phyloP scores from a whole-genome alignment of 371 early-diverging fungal species.

The Saksenaea vasiformis region DNA sequence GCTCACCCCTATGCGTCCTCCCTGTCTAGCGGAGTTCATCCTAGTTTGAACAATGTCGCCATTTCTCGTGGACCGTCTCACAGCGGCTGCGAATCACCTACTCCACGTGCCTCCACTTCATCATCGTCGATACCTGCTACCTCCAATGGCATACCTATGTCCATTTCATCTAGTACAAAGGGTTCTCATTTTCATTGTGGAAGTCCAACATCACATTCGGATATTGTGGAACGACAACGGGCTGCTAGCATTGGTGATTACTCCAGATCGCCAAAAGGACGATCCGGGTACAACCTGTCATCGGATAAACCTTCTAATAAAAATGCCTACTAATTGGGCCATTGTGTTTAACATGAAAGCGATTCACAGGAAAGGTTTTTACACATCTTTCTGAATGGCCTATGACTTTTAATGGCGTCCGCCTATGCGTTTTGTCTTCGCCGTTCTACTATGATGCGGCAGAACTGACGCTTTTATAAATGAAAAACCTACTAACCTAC shows the following conservation, averaged over 20 bases:
- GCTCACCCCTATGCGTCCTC: slow-evolving; percentile 41
- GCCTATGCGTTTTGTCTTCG: no score
- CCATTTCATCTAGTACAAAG: slow-evolving; percentile 21
- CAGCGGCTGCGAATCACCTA: slow-evolving; percentile 37
- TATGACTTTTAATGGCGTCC: no score
- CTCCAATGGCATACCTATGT: slow-evolving; percentile 15
- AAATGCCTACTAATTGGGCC: not conserved
- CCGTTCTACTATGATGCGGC: no score
- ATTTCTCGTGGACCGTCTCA: slow-evolving; percentile 41
- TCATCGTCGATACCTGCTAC: slow-evolving; percentile 32
- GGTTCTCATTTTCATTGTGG: slow-evolving; percentile 25
- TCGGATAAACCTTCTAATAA: not conserved
- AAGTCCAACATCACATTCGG: slow-evolving; percentile 28
- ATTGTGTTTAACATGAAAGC: no score
- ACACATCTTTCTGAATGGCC: no score
- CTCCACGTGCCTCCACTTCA: slow-evolving; percentile 49
- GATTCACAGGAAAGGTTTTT: no score
- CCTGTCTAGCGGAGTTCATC: slow-evolving; percentile 26
- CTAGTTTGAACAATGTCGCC: slow-evolving; percentile 19
- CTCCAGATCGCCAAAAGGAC: not conserved
- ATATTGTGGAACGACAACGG: slow-evolving; percentile 27
- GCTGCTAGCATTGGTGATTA: slow-evolving; percentile 35
- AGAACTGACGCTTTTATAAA: no score
- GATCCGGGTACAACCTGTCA: not conserved
- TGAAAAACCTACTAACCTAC: no score